Evolutionary conservation across 2,329 filamentous ascomycete genomes (phyloP).

Genomic region (Colletotrichum musae): DNA sequence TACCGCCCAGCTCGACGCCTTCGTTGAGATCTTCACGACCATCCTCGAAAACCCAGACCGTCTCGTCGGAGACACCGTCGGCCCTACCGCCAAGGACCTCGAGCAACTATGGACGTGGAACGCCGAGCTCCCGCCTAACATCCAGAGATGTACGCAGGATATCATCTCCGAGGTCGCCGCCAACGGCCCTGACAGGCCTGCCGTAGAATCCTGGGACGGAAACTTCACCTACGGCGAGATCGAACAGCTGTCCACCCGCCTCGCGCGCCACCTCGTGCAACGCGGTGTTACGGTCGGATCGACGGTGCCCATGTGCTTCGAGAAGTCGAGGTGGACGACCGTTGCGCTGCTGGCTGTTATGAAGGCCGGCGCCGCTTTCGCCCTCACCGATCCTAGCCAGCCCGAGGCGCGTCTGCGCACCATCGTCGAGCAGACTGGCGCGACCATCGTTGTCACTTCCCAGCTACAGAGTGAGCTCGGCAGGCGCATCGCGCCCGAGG

Average conservation of each 20-base stretch:
- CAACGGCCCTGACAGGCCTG: slow-evolving; percentile 54
- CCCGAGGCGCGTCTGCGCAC: slow-evolving; percentile 60
- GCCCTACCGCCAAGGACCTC: slow-evolving; percentile 53
- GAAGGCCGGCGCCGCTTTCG: slow-evolving; percentile 64
- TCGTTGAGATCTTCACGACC: slow-evolving; percentile 42
- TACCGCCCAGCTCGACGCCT: slow-evolving; percentile 41
- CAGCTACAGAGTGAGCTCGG: slow-evolving; percentile 55
- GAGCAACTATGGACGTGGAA: slow-evolving; percentile 65
- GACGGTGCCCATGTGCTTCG: slow-evolving; percentile 65
- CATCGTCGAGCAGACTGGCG: slow-evolving; percentile 60
- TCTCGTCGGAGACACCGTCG: slow-evolving; percentile 35
- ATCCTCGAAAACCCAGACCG: slow-evolving; percentile 40
- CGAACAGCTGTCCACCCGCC: slow-evolving; percentile 56
- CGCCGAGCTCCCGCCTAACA: slow-evolving; percentile 54
- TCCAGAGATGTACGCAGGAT: slow-evolving; percentile 63
- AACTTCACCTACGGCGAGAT: slow-evolving; percentile 62
- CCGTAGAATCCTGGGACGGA: slow-evolving; percentile 67
- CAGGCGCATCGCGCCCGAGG: slow-evolving; percentile 52
- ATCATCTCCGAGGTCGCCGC: slow-evolving; percentile 57
- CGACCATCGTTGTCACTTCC: slow-evolving; percentile 58
- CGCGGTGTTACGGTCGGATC: slow-evolving; percentile 56
- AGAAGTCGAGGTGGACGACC: slow-evolving; percentile 63
- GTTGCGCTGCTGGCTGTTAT: slow-evolving; percentile 62
- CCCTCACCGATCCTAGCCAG: slow-evolving; percentile 62
- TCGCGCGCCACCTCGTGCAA: slow-evolving; percentile 57